phyloP scores from a whole-genome alignment of 192 early-diverging fungal species.

The Geosiphon pyriformis region DNA sequence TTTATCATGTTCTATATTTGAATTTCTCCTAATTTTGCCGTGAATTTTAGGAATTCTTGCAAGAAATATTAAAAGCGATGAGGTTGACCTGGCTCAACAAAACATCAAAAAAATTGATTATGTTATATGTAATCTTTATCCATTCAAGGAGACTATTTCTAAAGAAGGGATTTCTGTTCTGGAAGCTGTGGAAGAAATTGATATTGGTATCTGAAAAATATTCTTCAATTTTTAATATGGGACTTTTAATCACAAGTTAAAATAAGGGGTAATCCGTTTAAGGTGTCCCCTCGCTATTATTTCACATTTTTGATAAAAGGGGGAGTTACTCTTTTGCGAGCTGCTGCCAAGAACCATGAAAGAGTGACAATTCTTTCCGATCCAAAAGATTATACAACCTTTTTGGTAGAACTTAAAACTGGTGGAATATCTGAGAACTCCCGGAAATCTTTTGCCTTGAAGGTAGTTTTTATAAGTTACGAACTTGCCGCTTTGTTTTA shows the following conservation, averaged over 20 bases:
- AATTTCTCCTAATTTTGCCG: neutral
- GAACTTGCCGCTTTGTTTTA: neutral
- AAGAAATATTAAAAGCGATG: constrained; percentile 76
- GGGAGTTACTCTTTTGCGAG: constrained; percentile 95
- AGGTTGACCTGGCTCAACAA: constrained; percentile 80
- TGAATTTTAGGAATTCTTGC: constrained; percentile 71
- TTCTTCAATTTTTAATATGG: constrained; percentile 1
- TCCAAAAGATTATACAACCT: constrained; percentile 80
- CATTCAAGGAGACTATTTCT: constrained; percentile 92
- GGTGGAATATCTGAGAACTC: constrained; percentile 60
- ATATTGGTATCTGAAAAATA: constrained; percentile 66
- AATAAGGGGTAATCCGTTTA: neutral
- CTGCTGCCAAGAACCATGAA: constrained; percentile 98
- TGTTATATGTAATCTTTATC: constrained; percentile 98
- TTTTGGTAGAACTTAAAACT: constrained; percentile 72
- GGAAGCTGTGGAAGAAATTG: constrained; percentile 96
- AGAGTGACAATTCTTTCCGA: constrained; percentile 91
- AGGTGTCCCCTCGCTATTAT: no score
- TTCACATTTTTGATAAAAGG: constrained; percentile 40
- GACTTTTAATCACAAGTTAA: neutral
- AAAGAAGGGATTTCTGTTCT: constrained; percentile 85
- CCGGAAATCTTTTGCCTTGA: constrained; percentile 79
- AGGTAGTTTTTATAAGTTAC: constrained; percentile 32
- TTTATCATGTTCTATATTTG: constrained; percentile 9
- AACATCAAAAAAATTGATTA: constrained; percentile 90